Evolutionary conservation across 306 rosid genomes (phyloP).

Genomic region (Luffa aegyptiaca): DNA sequence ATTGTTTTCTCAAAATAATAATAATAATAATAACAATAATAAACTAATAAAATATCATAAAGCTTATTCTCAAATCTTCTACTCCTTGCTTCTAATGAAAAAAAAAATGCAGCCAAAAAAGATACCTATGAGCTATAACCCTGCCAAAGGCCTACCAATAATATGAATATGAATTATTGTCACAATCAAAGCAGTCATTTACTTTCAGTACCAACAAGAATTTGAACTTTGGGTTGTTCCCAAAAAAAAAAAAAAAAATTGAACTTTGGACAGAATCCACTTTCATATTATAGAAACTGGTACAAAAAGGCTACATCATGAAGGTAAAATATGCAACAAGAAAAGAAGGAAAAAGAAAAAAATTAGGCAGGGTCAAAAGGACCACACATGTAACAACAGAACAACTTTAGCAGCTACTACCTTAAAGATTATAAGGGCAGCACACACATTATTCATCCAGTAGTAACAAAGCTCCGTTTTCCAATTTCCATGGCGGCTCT

Average conservation of each 20-base stretch:
- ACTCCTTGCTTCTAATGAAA: no score
- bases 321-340: not conserved
- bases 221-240: not conserved
- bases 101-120: not conserved
- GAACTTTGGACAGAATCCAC: not conserved
- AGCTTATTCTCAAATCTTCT: no score
- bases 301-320: not conserved
- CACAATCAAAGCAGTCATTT: not conserved
- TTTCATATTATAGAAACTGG: not conserved
- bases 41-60: no score
- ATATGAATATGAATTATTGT: not conserved
- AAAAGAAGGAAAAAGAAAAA: not conserved
- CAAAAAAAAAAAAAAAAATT: no score
- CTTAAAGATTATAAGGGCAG: not conserved
- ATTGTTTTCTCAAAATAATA: no score
- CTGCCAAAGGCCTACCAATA: not conserved
- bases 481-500: not conserved
- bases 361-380: not conserved
- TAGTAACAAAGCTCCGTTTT: not conserved
- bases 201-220: not conserved
- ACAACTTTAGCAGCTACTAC: conserved; percentile 3
- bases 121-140: not conserved
- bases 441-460: conserved; percentile 4
- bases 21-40: no score
- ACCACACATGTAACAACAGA: not conserved